phyloP scores from a whole-genome alignment of 176 grass and related monocot species.

The Carex cristatella region DNA sequence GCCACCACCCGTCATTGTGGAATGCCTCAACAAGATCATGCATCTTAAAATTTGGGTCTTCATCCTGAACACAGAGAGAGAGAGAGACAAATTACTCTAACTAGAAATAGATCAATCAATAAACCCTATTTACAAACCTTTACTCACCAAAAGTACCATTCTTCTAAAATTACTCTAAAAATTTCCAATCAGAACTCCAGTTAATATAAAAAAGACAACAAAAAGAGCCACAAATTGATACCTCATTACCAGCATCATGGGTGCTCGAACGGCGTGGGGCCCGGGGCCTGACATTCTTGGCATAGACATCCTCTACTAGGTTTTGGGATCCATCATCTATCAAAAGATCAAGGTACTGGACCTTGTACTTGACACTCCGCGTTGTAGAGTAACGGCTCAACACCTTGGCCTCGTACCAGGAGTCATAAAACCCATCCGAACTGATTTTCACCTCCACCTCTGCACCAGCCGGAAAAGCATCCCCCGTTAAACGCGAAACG shows the following conservation, averaged over 20 bases:
- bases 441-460: neutral
- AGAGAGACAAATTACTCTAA: neutral
- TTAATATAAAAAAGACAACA: neutral
- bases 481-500: neutral
- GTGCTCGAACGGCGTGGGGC: neutral
- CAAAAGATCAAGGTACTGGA: neutral
- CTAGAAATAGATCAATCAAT: too few species aligned
- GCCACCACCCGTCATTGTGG: constrained; percentile 60
- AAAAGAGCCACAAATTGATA: neutral
- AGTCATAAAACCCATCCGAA: neutral
- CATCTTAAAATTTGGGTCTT: constrained; percentile 5
- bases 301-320: neutral
- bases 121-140: neutral
- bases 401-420: constrained; percentile 7
- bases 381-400: neutral
- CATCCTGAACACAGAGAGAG: neutral
- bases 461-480: neutral
- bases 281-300: constrained; percentile 5
- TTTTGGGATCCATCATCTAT: neutral
- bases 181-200: neutral
- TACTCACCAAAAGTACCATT: neutral
- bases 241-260: neutral
- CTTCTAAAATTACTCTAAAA: neutral
- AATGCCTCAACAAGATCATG: constrained; percentile 47
- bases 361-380: neutral